These are phyloP conservation scores for Agrocybe chaxingu DNA, from an alignment of 768 basidiomycete species.

Conservation along the genomic window DNA sequence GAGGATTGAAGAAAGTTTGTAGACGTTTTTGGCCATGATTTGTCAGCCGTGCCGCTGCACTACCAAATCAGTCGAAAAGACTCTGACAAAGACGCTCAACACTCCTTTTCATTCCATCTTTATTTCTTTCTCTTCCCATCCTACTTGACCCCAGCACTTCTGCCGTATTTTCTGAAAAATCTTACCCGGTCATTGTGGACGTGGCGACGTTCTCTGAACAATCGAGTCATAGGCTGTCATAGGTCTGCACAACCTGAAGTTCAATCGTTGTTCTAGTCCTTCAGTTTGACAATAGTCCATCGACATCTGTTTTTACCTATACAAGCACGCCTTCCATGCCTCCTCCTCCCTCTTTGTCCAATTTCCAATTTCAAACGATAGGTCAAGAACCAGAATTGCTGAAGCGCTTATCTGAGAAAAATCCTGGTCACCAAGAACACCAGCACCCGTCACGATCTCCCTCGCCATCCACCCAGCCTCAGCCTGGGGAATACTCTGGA, in stretches of 20 bases:
- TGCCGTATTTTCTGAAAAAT: no score
- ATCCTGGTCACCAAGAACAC: slow-evolving; percentile 17
- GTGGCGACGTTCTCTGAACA: background rate
- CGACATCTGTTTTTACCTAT: background rate
- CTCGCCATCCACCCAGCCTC: slow-evolving; percentile 11
- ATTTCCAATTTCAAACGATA: slow-evolving; percentile 49
- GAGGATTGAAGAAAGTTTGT: no score
- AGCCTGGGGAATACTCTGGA: background rate
- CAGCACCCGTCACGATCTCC: slow-evolving; percentile 18
- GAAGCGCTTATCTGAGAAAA: slow-evolving; percentile 41
- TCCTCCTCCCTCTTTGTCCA: slow-evolving; percentile 38
- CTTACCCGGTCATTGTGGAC: background rate
- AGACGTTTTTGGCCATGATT: no score
- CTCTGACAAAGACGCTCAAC: no score
- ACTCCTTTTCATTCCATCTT: no score
- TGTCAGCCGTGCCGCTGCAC: no score
- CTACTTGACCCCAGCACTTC: no score
- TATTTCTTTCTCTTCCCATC: no score
- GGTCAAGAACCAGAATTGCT: slow-evolving; percentile 53
- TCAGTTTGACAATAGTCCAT: background rate
- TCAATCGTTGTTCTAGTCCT: slow-evolving; percentile 6
- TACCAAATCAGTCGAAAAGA: no score
- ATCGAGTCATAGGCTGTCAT: no score
- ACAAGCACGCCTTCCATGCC: slow-evolving; percentile 3
- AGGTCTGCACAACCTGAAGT: no score